phyloP scores from a whole-genome alignment of 2,329 filamentous ascomycete genomes.

The Fusarium buxicola region DNA sequence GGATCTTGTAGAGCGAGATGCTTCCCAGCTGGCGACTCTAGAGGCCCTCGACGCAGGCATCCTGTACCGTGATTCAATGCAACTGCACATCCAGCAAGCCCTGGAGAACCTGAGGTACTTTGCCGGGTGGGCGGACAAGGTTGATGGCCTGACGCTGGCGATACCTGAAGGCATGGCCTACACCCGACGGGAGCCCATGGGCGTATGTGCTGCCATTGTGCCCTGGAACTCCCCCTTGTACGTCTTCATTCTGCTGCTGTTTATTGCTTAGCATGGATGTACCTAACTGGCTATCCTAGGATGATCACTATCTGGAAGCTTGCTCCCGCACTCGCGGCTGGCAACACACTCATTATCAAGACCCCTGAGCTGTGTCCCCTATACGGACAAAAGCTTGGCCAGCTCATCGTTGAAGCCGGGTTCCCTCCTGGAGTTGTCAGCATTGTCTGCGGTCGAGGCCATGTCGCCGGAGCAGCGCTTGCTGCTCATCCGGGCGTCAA shows the following conservation, averaged over 20 bases:
- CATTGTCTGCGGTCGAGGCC: conserved; percentile 75
- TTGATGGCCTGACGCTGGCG: conserved; percentile 9
- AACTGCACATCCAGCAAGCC: conserved; percentile 27
- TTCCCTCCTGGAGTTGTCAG: conserved; percentile 82
- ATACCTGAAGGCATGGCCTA: conserved; percentile 3
- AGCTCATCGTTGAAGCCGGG: conserved; percentile 74
- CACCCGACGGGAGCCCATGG: conserved; percentile 70
- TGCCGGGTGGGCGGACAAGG: conserved; percentile 23
- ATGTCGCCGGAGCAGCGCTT: conserved; percentile 73
- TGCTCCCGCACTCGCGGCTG: conserved; percentile 71
- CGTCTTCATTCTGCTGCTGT: not conserved
- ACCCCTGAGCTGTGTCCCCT: conserved; percentile 73
- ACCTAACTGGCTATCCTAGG: not conserved
- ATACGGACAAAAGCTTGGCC: conserved; percentile 69
- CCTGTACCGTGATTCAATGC: conserved; percentile 29
- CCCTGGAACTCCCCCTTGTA: conserved; percentile 77
- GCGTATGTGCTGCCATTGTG: conserved; percentile 77
- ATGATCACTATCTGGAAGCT: conserved; percentile 61
- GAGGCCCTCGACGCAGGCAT: conserved; percentile 76
- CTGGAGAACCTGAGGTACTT: conserved; percentile 25
- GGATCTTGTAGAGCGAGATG: conserved; percentile 70
- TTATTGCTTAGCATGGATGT: not conserved
- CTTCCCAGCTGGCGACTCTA: conserved; percentile 44
- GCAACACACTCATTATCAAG: conserved; percentile 72
- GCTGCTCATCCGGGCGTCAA: conserved; percentile 73